Conservation (phyloP, 108 stramenopile genomes). For the Cylindrotheca closterium region DNA sequence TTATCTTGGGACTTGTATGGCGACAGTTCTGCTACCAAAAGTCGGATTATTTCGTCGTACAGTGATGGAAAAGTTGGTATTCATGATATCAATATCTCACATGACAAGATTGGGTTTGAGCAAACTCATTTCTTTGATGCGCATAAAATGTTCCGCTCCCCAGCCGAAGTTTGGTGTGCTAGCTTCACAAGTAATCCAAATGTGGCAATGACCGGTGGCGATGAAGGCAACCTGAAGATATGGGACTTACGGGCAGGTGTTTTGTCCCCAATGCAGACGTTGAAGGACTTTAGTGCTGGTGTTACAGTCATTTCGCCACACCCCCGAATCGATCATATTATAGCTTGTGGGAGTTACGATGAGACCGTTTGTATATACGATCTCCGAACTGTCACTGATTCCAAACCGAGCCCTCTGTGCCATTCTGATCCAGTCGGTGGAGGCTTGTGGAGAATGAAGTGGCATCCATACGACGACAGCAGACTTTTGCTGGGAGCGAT, state of each 20-base stretch:
- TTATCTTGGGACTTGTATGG: conserved; percentile 49
- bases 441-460: conserved; percentile 86
- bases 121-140: conserved; percentile 59
- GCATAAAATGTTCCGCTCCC: conserved; percentile 61
- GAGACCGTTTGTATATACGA: conserved; percentile 74
- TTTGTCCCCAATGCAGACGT: conserved; percentile 31
- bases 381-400: conserved; percentile 29
- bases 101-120: conserved; percentile 3
- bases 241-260: conserved; percentile 61
- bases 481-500: conserved; percentile 74
- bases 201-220: conserved; percentile 44
- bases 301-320: conserved; percentile 79
- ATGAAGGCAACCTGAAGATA: conserved; percentile 55
- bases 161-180: conserved; percentile 83
- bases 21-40: background rate
- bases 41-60: conserved; percentile 75
- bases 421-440: conserved; percentile 54
- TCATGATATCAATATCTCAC: conserved; percentile 32
- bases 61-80: conserved; percentile 67
- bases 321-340: conserved; percentile 41
- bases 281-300: conserved; percentile 71
- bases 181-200: conserved; percentile 20
- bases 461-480: conserved; percentile 64
- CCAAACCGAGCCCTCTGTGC: conserved; percentile 16
- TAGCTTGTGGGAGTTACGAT: conserved; percentile 83